Base-by-base conservation (phyloP, 768 basidiomycete species). In the Rubroboletus satanas region DNA sequence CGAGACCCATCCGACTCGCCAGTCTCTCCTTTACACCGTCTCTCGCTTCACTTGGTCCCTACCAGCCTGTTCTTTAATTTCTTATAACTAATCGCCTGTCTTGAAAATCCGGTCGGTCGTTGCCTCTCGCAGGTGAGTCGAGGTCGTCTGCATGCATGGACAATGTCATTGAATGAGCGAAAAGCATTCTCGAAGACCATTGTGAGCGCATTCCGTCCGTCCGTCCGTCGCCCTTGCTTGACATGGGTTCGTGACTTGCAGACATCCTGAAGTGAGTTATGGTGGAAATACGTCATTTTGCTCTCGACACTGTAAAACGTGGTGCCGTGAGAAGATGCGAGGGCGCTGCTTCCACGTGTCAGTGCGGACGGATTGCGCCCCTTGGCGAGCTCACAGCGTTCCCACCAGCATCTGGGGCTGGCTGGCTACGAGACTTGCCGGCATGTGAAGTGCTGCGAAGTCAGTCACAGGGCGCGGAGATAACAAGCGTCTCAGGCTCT, bases 281-380 rank as follows among this genome's bases (percentile, higher is more conserved):
- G 36, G 49, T 41, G n/a, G 18, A 43, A 55, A 58, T 66, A 71
- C 71, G 63, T 67, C 64, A 72, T 60, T 58, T 61, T 33, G 31
- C 51, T 55, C 52, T 71, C 48, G 64, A 65, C 73, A 55, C 59
- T 63, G 74, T 62, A 65, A 73, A 75, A 74, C 73, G 74, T 74
- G 73, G 74, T 65, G 65, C 61, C 73, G 73, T 74, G 73, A 62
- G 73, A 75, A 67, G 54, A 6, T 15, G 49, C 53, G 54, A 36
- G 4, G 43, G 50, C 64, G 64, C 55, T 51, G 51, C n/a, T 35
- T 42, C 52, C 59, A 59, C 62, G 52, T 65, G 65, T 37, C 45
- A 10, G 29, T 32, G 50, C 36, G 54, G 53, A 43, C n/a, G 37
- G 43, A 41, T 45, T 45, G 47, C 11, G 48, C 49, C 11, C 38